Percentiles rank a stretch among this genome's conserved stretches.
Conservation (phyloP, 2,329 filamentous ascomycete species). For the Talaromyces sp. region DNA sequence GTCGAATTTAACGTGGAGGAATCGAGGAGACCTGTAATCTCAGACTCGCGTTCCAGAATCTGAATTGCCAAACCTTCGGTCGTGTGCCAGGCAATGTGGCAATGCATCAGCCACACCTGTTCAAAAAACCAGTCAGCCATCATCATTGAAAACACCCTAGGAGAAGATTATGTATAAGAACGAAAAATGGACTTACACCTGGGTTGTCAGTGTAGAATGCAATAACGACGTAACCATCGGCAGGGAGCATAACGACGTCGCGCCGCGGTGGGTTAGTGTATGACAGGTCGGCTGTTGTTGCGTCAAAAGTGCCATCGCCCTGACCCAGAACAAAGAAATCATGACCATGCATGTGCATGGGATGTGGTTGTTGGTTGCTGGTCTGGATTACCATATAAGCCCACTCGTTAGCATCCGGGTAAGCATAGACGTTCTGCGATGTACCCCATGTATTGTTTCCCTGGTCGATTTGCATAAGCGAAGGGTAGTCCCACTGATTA, state of each 20-base stretch:
- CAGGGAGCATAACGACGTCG: slow-evolving; percentile 39
- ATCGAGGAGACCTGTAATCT: slow-evolving; percentile 26
- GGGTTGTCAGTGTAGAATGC: slow-evolving; percentile 44
- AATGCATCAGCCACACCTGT: slow-evolving; percentile 40
- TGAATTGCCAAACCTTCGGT: slow-evolving; percentile 27
- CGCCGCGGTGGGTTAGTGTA: slow-evolving; percentile 36
- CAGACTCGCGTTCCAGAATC: slow-evolving; percentile 28
- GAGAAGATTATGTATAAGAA: background rate
- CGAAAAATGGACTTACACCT: slow-evolving; percentile 25
- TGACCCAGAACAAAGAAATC: slow-evolving; percentile 66
- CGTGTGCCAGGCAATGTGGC: slow-evolving; percentile 38
- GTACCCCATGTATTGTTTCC: slow-evolving; percentile 21
- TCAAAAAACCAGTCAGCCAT: background rate
- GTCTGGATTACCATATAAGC: slow-evolving; percentile 28
- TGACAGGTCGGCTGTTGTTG: slow-evolving; percentile 23
- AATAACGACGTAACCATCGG: slow-evolving; percentile 38
- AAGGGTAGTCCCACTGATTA: slow-evolving; percentile 21
- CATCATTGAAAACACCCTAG: background rate
- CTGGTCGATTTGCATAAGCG: slow-evolving; percentile 22
- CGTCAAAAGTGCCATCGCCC: slow-evolving; percentile 38
- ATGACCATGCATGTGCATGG: slow-evolving; percentile 68
- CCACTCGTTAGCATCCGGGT: slow-evolving; percentile 26
- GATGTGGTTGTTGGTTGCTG: slow-evolving; percentile 42
- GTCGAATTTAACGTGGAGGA: slow-evolving; percentile 17
- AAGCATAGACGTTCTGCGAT: slow-evolving; percentile 25